phyloP scores from a whole-genome alignment of 768 basidiomycete genomes.

The Gloeophyllum trabeum region DNA sequence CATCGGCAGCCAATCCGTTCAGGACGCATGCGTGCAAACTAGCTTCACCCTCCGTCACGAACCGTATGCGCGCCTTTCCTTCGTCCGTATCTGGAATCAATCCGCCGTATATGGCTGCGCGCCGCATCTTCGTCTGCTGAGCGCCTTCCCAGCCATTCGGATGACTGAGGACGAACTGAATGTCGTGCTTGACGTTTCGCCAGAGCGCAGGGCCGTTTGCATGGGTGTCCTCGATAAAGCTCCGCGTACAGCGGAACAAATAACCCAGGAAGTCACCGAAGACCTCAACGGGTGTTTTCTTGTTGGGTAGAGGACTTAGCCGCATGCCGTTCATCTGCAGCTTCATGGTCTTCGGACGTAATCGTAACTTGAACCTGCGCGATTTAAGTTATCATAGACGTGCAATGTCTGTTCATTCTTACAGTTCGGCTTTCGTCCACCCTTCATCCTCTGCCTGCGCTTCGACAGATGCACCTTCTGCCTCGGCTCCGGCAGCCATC shows the following conservation, averaged over 20 bases:
- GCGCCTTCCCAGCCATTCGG: conserved; percentile 80
- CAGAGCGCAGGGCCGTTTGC: conserved; percentile 63
- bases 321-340: conserved; percentile 81
- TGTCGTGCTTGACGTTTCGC: conserved; percentile 56
- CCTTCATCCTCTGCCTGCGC: conserved; percentile 67
- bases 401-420: conserved; percentile 17
- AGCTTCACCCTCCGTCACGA: conserved; percentile 79
- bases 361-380: conserved; percentile 66
- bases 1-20: conserved; percentile 67
- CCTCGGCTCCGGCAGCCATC: conserved; percentile 70
- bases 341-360: conserved; percentile 69
- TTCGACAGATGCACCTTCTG: conserved; percentile 44
- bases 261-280: conserved; percentile 75
- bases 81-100: conserved; percentile 66
- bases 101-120: conserved; percentile 60
- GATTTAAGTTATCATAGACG: background rate
- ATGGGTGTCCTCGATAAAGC: conserved; percentile 74
- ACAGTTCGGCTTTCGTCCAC: conserved; percentile 73
- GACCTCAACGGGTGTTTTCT: conserved; percentile 59
- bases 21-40: conserved; percentile 74
- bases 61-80: conserved; percentile 62
- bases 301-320: conserved; percentile 52
- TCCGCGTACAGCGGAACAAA: conserved; percentile 61
- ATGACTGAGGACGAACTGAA: conserved; percentile 69
- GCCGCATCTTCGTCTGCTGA: conserved; percentile 68